phyloP scores from a whole-genome alignment of 2,329 filamentous ascomycete genomes.

The Calonectria multiphialidica region DNA sequence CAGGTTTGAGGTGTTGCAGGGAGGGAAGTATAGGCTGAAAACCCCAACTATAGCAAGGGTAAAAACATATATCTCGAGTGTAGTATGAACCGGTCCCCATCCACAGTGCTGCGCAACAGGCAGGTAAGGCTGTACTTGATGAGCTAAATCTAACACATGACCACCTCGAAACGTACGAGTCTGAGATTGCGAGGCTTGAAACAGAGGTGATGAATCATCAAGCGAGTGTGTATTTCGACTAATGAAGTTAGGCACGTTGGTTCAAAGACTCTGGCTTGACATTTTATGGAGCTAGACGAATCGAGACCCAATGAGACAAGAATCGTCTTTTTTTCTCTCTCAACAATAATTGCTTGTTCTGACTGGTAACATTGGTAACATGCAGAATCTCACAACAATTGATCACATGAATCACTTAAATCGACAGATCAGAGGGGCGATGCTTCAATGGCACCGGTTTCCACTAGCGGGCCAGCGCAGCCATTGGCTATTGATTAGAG shows the following conservation, averaged over 20 bases:
- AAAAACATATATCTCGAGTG: background rate
- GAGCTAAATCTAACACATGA: background rate
- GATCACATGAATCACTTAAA: background rate
- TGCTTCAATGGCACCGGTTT: background rate
- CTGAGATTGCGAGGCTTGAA: background rate
- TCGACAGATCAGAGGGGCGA: background rate
- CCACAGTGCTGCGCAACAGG: background rate
- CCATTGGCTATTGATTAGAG: background rate
- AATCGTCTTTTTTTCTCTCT: background rate
- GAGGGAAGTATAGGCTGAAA: background rate
- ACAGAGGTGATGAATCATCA: background rate
- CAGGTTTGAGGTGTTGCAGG: background rate
- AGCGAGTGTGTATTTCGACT: background rate
- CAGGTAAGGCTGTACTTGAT: background rate
- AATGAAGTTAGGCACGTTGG: background rate
- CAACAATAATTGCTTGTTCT: conserved; percentile 10
- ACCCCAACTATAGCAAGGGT: background rate
- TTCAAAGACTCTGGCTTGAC: background rate
- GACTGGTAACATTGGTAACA: background rate
- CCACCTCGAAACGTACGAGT: background rate
- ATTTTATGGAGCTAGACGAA: background rate
- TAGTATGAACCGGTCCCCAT: background rate
- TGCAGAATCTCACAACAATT: background rate
- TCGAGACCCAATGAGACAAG: background rate
- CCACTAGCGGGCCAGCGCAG: background rate